Evolutionary conservation across 2,329 filamentous ascomycete genomes (phyloP).

Genomic region (Tolypocladium tundrense): DNA sequence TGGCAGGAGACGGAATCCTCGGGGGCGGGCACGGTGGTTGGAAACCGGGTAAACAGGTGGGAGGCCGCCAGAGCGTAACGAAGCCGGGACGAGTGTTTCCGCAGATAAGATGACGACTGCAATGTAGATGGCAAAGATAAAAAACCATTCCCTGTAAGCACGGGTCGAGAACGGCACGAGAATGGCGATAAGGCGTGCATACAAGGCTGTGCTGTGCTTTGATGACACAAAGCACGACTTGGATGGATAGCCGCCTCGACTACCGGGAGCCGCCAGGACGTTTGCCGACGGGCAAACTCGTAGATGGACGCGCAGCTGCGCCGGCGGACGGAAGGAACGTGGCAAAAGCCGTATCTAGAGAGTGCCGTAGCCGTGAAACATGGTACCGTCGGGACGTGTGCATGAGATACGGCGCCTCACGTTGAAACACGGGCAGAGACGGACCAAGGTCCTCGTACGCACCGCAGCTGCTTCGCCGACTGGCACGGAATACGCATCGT

Average conservation of each 20-base stretch:
- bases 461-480: not conserved
- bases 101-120: not conserved
- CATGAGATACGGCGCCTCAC: not conserved
- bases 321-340: not conserved
- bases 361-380: not conserved
- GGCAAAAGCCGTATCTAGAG: not conserved
- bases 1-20: not conserved
- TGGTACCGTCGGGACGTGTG: not conserved
- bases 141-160: constrained; percentile 1
- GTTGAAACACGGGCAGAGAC: not conserved
- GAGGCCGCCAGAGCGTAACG: not conserved
- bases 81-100: not conserved
- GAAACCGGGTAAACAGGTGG: not conserved
- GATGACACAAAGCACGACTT: not conserved
- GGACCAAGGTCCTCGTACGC: not conserved
- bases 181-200: not conserved
- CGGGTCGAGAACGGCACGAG: not conserved
- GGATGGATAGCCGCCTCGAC: not conserved
- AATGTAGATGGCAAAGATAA: not conserved
- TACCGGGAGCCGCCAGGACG: not conserved
- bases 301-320: not conserved
- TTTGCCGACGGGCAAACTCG: not conserved
- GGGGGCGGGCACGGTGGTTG: not conserved
- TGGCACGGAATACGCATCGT: not conserved
- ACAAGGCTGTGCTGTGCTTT: not conserved